Percentiles rank a stretch among this genome's conserved stretches.
phyloP scores from a whole-genome alignment of 495 filamentous ascomycete species.

The Aspergillus kassunensis region DNA sequence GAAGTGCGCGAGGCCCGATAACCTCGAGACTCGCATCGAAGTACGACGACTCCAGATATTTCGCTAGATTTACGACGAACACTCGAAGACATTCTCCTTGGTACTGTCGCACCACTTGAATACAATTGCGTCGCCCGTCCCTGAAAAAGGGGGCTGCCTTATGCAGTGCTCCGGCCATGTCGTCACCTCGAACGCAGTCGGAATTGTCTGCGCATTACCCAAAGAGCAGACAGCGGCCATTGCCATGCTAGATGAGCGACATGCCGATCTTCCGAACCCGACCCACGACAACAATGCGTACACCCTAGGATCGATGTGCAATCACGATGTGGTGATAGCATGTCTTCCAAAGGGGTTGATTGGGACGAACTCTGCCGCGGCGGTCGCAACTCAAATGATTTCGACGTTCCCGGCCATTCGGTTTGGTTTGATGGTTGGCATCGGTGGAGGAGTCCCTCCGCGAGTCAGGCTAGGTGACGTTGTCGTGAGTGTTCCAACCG shows the following conservation, averaged over 20 bases:
- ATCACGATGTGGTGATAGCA: conserved; percentile 7
- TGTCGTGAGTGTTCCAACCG: conserved; percentile 21
- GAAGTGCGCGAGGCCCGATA: too few species aligned
- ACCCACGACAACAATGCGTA: conserved; percentile 29
- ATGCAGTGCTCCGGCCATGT: too few species aligned
- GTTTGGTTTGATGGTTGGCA: conserved; percentile 38
- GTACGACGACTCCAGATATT: too few species aligned
- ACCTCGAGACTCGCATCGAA: too few species aligned
- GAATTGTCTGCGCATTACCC: conserved; percentile 41
- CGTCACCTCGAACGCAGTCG: too few species aligned
- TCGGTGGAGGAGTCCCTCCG: conserved; percentile 32
- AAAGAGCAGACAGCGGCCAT: conserved; percentile 35
- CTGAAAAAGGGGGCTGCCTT: too few species aligned
- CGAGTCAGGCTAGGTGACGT: conserved; percentile 28
- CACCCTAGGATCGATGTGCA: conserved; percentile 26
- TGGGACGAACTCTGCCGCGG: not conserved
- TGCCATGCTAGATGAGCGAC: conserved; percentile 36
- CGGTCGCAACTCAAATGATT: conserved; percentile 8
- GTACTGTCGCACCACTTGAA: too few species aligned
- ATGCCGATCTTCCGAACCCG: conserved; percentile 21
- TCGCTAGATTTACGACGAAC: too few species aligned
- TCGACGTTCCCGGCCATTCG: conserved; percentile 30
- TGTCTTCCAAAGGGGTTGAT: not conserved
- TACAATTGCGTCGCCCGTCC: too few species aligned
- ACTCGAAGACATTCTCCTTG: too few species aligned